A percentile compares a stretch with the other conserved stretches of the same genome.
phyloP scores from a whole-genome alignment of 2,329 filamentous ascomycete genomes.

The Pseudohalonectria lignicola region DNA sequence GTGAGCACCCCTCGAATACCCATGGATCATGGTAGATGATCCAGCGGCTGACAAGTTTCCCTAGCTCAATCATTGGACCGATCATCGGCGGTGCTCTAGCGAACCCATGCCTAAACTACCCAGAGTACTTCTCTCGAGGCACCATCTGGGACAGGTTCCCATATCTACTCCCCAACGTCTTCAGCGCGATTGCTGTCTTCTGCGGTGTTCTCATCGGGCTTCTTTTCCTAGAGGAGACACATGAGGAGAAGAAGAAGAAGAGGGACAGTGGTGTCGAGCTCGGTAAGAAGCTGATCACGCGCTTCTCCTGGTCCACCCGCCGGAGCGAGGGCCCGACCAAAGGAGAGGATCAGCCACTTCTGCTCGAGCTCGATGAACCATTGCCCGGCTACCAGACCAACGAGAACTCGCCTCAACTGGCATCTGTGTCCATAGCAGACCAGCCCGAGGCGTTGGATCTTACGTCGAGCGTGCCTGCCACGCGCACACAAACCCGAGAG shows the following conservation, averaged over 20 bases:
- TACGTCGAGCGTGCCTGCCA: conserved; percentile 13
- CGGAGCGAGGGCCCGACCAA: conserved; percentile 16
- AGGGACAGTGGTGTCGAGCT: conserved; percentile 67
- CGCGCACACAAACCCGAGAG: too few species aligned
- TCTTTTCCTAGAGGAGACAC: conserved; percentile 89
- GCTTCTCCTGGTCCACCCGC: conserved; percentile 24
- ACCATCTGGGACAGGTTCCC: conserved; percentile 80
- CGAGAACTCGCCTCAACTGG: conserved; percentile 40
- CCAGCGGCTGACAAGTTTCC: too few species aligned
- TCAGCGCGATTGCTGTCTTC: conserved; percentile 69
- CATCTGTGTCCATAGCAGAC: conserved; percentile 20
- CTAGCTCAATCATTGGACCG: conserved; percentile 79
- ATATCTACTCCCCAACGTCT: conserved; percentile 85
- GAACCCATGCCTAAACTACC: conserved; percentile 74
- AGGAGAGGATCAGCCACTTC: conserved; percentile 48
- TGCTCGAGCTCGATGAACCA: conserved; percentile 45
- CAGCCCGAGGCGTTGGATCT: conserved; percentile 22
- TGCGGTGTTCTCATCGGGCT: conserved; percentile 69
- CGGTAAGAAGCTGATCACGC: conserved; percentile 52
- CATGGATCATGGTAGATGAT: too few species aligned
- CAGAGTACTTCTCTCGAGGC: conserved; percentile 56
- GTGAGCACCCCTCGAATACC: too few species aligned
- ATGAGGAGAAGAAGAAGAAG: conserved; percentile 66
- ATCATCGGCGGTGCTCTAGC: conserved; percentile 85
- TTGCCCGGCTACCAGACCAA: conserved; percentile 59